These are phyloP conservation scores for Rhizophora apiculata DNA, from an alignment of 345 rosid genomes.

Conservation along the genomic window DNA sequence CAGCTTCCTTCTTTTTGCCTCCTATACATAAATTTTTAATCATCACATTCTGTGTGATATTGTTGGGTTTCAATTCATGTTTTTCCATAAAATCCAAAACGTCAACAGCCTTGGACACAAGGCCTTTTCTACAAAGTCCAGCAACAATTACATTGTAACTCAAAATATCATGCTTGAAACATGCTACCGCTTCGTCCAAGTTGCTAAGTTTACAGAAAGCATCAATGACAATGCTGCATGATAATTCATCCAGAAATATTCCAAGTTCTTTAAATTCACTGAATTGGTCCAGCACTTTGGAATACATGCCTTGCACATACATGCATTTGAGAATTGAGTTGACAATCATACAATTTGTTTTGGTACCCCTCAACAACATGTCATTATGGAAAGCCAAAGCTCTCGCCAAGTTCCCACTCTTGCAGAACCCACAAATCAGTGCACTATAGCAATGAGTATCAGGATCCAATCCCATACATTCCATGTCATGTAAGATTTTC, in stretches of 20 bases:
- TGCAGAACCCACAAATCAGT: not conserved
- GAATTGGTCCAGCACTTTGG: not conserved
- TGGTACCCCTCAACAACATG: not conserved
- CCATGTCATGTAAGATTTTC: not conserved
- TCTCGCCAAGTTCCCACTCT: not conserved
- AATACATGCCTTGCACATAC: not conserved
- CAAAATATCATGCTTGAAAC: not conserved
- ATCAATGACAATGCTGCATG: conserved; percentile 1
- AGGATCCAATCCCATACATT: not conserved
- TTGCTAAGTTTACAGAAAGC: not conserved
- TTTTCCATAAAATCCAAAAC: not conserved
- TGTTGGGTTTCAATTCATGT: not conserved
- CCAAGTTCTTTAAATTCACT: not conserved
- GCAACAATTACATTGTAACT: not conserved
- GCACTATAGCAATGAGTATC: conserved; percentile 2
- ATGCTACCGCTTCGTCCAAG: not conserved
- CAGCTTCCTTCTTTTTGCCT: not conserved
- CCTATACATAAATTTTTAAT: not conserved
- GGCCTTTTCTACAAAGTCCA: conserved; percentile 1
- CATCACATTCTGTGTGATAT: not conserved
- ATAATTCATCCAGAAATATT: not conserved
- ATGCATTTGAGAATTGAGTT: conserved; percentile 1
- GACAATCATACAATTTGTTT: not conserved
- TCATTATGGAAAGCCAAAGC: not conserved
- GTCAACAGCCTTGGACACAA: not conserved